These are phyloP conservation scores for Malbranchea cinnamomea DNA, from an alignment of 2,329 filamentous ascomycete species.

Conservation along the genomic window DNA sequence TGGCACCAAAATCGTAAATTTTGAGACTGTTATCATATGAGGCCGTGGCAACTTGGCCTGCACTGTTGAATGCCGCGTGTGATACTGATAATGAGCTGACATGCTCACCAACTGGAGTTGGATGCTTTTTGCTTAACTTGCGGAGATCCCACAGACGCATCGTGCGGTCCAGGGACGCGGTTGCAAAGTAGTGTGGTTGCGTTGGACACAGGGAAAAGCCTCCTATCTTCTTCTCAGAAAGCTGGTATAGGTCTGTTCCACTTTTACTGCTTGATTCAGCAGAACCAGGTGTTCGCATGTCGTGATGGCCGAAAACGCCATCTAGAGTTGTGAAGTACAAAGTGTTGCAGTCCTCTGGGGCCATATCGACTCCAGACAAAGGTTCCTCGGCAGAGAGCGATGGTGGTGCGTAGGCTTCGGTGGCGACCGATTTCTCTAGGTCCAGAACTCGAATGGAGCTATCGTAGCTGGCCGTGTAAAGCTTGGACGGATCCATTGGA, in stretches of 20 bases:
- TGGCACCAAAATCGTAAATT: slow-evolving; percentile 59
- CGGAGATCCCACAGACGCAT: slow-evolving; percentile 87
- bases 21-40: slow-evolving; percentile 94
- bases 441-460: slow-evolving; percentile 81
- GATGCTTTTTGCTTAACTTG: slow-evolving; percentile 50
- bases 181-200: slow-evolving; percentile 69
- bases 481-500: slow-evolving; percentile 52
- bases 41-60: slow-evolving; percentile 75
- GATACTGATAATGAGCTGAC: slow-evolving; percentile 72
- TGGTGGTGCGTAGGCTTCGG: slow-evolving; percentile 65
- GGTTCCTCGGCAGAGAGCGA: slow-evolving; percentile 58
- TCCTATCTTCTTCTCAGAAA: slow-evolving; percentile 89
- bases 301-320: slow-evolving; percentile 66
- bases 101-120: slow-evolving; percentile 65
- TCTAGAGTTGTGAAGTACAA: slow-evolving; percentile 80
- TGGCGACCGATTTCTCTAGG: slow-evolving; percentile 60
- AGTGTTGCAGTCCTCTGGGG: slow-evolving; percentile 51
- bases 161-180: slow-evolving; percentile 76
- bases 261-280: slow-evolving; percentile 16
- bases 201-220: slow-evolving; percentile 76
- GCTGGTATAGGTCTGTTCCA: slow-evolving; percentile 52
- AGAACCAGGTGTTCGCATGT: slow-evolving; percentile 44
- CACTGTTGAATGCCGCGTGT: slow-evolving; percentile 77
- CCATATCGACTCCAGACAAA: slow-evolving; percentile 73
- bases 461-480: slow-evolving; percentile 85